phyloP scores from a whole-genome alignment of 257 asterid genomes.

The Plantago ovata region DNA sequence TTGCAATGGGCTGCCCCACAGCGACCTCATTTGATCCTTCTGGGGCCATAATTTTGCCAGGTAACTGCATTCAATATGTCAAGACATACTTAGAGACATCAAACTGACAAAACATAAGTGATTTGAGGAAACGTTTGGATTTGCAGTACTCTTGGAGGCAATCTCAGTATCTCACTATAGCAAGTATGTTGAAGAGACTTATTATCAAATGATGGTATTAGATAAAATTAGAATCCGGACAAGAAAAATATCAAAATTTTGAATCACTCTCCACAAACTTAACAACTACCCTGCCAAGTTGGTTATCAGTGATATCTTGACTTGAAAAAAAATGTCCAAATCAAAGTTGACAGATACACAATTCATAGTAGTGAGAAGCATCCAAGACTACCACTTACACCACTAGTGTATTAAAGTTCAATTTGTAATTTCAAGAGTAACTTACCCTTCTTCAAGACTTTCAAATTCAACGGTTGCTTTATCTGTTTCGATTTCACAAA shows the following conservation, averaged over 20 bases:
- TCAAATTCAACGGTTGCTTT: constrained; percentile 95
- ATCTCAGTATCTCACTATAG: too few relatives aligned
- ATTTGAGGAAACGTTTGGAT: too few relatives aligned
- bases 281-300: not conserved
- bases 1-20: constrained; percentile 91
- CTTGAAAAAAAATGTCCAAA: too few relatives aligned
- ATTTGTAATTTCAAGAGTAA: constrained; percentile 10
- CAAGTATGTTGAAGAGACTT: too few relatives aligned
- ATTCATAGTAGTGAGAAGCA: too few relatives aligned
- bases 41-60: constrained; percentile 88
- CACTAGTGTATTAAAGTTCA: constrained; percentile 14
- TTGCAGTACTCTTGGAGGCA: constrained; percentile 15
- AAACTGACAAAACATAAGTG: not conserved
- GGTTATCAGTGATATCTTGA: constrained; percentile 8
- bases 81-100: constrained; percentile 16
- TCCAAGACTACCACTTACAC: too few relatives aligned
- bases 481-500: constrained; percentile 99
- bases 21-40: constrained; percentile 94
- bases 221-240: too few relatives aligned
- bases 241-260: too few relatives aligned
- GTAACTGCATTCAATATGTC: constrained; percentile 50
- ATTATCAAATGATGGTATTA: too few relatives aligned
- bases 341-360: too few relatives aligned
- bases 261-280: constrained; percentile 2
- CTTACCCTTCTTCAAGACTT: constrained; percentile 99